Evolutionary conservation across 306 rosid species (phyloP), one percentile per base, ranked within the genome.

Genomic region (Vigna trinervia): DNA sequence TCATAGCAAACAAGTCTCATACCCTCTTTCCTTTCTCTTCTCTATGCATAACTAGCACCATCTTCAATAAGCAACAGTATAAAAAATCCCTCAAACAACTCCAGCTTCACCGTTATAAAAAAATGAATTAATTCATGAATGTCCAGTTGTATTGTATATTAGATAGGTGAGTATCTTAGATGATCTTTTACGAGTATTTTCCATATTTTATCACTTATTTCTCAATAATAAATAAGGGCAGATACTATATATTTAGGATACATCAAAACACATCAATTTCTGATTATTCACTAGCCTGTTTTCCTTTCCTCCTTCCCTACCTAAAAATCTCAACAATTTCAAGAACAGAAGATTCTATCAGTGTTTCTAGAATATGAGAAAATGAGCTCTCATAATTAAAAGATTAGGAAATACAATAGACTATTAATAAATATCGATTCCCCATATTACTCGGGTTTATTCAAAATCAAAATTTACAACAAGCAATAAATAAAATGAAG

Each of bases 381-480:
- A 50, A 39, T 12, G 68, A 72, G 61, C 57, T 62, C 57, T 58
- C 64, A 79, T 15, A 63, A 73, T 32, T 47, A 73, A 43, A 12
- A 53, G 74, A 60, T 26, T 39, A 36, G 6, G 81, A 76, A 81
- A 62, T 54, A 71, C 53, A 52, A 66, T 39, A 51, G 67, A 67
- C 60, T 36, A 2, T 41, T 58, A 52, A 43, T 51, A 51, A 76
- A 81, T 6, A 81, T 38, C 60, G 43, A 74, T 20, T 20, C 51
- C 69, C 62, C 45, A 36, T 19, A 28, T 22, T 8, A 28, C 57
- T 51, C 58, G 26, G 8, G 60, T 68, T 59, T 59, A 63, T 51
- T 75, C 41, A 26, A 28, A 73, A 70, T 76, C 26, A 46, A 39
- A 39, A 62, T 20, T 10, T 45, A 68, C 32, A 71, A 76, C 62